Evolutionary conservation across 2,329 filamentous ascomycete genomes (phyloP).

Genomic region (Colletotrichum sp.): DNA sequence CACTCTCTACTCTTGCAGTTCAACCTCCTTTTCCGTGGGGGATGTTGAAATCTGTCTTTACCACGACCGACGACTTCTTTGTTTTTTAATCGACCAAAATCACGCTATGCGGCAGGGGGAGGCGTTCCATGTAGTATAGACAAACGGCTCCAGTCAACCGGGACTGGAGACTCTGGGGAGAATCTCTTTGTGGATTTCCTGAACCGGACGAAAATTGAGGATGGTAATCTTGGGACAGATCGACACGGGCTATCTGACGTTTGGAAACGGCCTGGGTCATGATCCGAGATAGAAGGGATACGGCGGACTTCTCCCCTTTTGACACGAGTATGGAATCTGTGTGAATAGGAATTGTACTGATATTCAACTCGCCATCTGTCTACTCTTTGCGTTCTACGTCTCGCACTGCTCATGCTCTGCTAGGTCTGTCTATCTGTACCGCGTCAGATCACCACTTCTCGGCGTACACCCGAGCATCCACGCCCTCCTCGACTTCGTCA

Average conservation of each 20-base stretch:
- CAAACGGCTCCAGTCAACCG: not conserved
- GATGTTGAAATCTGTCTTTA: slow-evolving; percentile 1
- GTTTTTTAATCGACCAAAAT: not conserved
- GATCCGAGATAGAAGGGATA: not conserved
- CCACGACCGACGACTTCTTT: not conserved
- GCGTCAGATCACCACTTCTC: not conserved
- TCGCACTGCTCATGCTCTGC: not conserved
- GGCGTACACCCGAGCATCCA: not conserved
- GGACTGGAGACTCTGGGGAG: not conserved
- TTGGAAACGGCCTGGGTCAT: not conserved
- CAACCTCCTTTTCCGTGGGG: not conserved
- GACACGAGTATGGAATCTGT: not conserved
- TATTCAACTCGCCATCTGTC: not conserved
- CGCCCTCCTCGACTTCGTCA: slow-evolving; percentile 22
- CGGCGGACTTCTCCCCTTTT: not conserved
- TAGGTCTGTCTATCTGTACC: not conserved
- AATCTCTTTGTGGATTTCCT: not conserved
- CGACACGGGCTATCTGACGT: not conserved
- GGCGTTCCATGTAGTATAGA: slow-evolving; percentile 22
- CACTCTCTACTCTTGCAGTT: slow-evolving; percentile 18
- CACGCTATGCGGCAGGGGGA: not conserved
- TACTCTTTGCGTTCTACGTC: not conserved
- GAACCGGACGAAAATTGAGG: not conserved
- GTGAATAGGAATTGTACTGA: slow-evolving; percentile 20
- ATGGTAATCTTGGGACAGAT: not conserved